These are phyloP conservation scores for Mycena rosella DNA, from an alignment of 768 basidiomycete species.

Conservation along the genomic window DNA sequence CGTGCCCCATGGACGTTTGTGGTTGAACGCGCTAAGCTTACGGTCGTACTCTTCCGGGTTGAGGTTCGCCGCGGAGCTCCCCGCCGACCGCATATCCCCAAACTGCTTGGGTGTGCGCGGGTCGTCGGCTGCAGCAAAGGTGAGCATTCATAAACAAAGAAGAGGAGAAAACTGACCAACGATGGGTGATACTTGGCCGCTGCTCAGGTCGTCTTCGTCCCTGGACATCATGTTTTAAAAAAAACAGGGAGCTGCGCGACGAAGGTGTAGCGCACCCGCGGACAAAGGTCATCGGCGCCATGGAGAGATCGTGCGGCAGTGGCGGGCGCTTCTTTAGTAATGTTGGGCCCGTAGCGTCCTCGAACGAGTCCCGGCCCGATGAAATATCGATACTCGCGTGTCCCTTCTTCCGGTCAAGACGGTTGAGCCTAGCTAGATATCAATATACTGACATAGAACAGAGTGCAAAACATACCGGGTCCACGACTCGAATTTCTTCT, in stretches of 20 bases:
- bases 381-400: slow-evolving; percentile 27
- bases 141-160: not conserved
- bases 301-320: slow-evolving; percentile 17
- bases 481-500: slow-evolving; percentile 61
- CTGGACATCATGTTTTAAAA: slow-evolving; percentile 15
- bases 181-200: slow-evolving; percentile 80
- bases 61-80: slow-evolving; percentile 45
- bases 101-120: slow-evolving; percentile 36
- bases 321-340: slow-evolving; percentile 25
- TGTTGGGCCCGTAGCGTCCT: slow-evolving; percentile 9
- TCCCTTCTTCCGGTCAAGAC: slow-evolving; percentile 35
- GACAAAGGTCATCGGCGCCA: slow-evolving; percentile 21
- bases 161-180: slow-evolving; percentile 52
- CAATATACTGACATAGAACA: not conserved
- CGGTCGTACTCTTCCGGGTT: slow-evolving; percentile 50
- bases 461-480: slow-evolving; percentile 45
- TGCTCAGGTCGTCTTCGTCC: slow-evolving; percentile 76
- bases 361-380: slow-evolving; percentile 32
- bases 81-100: slow-evolving; percentile 37
- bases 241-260: not conserved
- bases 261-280: slow-evolving; percentile 11
- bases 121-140: slow-evolving; percentile 22
- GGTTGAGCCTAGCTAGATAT: slow-evolving; percentile 16
- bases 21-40: slow-evolving; percentile 52
- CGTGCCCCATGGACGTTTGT: slow-evolving; percentile 55